A percentile compares a stretch with the other conserved stretches of the same genome.
phyloP scores from a whole-genome alignment of 495 filamentous ascomycete genomes.

The Aspergillus avenaceus region DNA sequence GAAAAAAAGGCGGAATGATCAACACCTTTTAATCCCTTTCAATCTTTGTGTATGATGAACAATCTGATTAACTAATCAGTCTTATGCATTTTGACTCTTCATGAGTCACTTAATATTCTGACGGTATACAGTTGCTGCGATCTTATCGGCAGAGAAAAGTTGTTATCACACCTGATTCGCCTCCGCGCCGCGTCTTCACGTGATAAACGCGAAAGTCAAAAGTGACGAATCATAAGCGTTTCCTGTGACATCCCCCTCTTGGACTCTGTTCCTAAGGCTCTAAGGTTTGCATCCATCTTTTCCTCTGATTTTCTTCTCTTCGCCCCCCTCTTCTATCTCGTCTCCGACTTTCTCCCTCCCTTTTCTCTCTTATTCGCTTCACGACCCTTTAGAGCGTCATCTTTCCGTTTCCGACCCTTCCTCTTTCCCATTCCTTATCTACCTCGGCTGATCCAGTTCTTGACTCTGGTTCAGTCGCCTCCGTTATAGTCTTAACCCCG shows the following conservation, averaged over 20 bases:
- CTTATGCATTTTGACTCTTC: too few species aligned
- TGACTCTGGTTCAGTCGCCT: slow-evolving; percentile 65
- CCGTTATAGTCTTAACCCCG: slow-evolving; percentile 26
- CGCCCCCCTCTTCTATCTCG: background rate
- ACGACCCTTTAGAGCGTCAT: background rate
- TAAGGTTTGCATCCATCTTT: background rate
- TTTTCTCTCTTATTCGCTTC: background rate
- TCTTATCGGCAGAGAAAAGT: too few species aligned
- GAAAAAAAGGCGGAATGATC: too few species aligned
- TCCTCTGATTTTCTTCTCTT: slow-evolving; percentile 2
- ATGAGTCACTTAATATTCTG: too few species aligned
- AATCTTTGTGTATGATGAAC: too few species aligned
- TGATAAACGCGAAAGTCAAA: slow-evolving; percentile 8
- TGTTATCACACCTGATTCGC: background rate
- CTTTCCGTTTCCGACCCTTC: background rate
- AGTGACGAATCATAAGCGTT: background rate
- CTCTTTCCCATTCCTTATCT: background rate
- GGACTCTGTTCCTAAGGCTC: background rate
- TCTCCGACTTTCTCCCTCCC: background rate
- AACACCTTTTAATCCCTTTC: too few species aligned
- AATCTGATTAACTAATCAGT: too few species aligned
- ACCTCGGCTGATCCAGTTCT: slow-evolving; percentile 40
- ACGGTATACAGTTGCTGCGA: too few species aligned
- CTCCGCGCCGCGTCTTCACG: slow-evolving; percentile 17
- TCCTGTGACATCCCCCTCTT: background rate